Base-by-base conservation (phyloP, 1,139 yeast species). In the Zygosaccharomyces sapae region DNA sequence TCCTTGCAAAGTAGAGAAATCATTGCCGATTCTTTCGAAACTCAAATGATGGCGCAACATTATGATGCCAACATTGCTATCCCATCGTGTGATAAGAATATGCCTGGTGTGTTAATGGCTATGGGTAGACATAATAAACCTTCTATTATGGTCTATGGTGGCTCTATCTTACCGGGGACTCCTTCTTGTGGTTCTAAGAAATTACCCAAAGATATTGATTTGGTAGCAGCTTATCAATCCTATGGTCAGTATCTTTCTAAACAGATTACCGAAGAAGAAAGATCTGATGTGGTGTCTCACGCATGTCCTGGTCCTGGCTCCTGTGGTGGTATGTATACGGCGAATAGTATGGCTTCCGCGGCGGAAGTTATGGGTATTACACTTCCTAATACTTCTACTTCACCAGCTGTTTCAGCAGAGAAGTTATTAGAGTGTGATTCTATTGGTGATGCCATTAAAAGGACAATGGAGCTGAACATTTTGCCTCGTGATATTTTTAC, bases 261-360 rank as follows among this genome's bases (percentile, higher is more conserved):
- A 38, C 75, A 80, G 61, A 88, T 92, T 65, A 73, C 76, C 47
- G 94, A 89, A 62, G 79, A 77, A 35, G 88, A 86, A 69, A 83
- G 97, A 71, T 66, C 73, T 41, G 97, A 90, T 65, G 85, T 92
- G 55, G 86, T 92, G 43, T 76, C 81, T 61, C 86, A 90, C 64
- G 87, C 98, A 16, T 92, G 98, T 71, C 98, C 98, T 33, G 98
- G 98, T 56, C 84, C 97, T 19, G 98, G 98, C 65, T 94, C 98
- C 22, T 92, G 98, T 73, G 98, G 98, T 74, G 98, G 98, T 74
- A 92, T 92, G 97, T 92, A 92, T 74, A 92, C 98, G 49, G 98
- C 98, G 57, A 92, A 92, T 73, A 89, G 97, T 45, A 86, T 92
- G 96, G 97, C 97, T 6, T 87, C 96, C 38, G 97, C 96, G 49